Conservation (phyloP, 768 basidiomycete species). For the Lanmaoa rubissima region DNA sequence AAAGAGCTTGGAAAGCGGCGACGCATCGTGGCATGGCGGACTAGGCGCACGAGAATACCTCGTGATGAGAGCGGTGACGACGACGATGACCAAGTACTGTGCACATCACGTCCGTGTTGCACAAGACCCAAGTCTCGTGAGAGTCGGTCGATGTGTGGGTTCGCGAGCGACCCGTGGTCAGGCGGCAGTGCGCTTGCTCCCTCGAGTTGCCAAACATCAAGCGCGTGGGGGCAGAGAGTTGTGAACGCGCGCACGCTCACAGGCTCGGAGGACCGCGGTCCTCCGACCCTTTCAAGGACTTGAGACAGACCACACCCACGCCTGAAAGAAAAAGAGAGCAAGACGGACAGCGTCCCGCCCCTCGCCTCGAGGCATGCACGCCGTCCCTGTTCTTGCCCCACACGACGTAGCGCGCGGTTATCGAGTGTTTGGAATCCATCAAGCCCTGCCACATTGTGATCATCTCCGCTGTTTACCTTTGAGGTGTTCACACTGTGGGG, state of each 20-base stretch:
- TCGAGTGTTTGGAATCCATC: neutral
- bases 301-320: neutral
- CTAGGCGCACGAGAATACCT: neutral
- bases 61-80: neutral
- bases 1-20: neutral
- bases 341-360: neutral
- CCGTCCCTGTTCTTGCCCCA: neutral
- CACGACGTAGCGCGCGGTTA: neutral
- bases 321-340: neutral
- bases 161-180: neutral
- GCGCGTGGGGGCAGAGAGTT: neutral
- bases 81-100: neutral
- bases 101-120: neutral
- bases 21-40: neutral
- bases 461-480: slow-evolving; percentile 22
- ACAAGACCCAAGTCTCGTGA: slow-evolving; percentile 4
- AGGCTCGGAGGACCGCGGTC: slow-evolving; percentile 12
- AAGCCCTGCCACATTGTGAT: slow-evolving; percentile 7
- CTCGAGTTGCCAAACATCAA: neutral
- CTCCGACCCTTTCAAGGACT: neutral
- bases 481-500: neutral
- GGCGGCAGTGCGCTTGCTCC: too few species aligned
- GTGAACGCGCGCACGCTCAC: neutral
- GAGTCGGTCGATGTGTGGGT: slow-evolving; percentile 6
- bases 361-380: slow-evolving; percentile 15